Evolutionary conservation across 768 basidiomycete genomes (phyloP), one percentile per base, ranked within the genome.

Genomic region (Mycena haematopus): DNA sequence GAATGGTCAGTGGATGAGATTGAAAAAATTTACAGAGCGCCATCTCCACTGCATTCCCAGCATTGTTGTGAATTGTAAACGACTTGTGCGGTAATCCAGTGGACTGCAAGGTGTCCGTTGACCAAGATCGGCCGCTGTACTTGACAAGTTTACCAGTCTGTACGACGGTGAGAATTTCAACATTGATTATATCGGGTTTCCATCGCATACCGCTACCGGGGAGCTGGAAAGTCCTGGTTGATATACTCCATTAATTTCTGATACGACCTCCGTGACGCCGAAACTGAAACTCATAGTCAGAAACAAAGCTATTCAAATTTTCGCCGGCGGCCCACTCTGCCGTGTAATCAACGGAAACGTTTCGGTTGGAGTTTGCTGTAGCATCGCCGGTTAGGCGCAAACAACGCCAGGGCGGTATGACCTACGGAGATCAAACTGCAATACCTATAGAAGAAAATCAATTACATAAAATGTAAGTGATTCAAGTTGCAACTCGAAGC

Each of bases 341-440:
- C 2, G 3, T 29, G 19, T 53, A 40, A 53, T 53, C 36, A 53
- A 53, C 52, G 14, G 52, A 53, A 13, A 53, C 14, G 27, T 40
- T 53, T 40, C 15, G 33, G 19, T 21, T 0, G 21, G 52, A 38
- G 36, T 25, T 27, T 14, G 52, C 52, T 53, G 25, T 17, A 14
- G 13, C 52, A 53, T 53, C 25, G 52, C 21, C 24, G 3, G 52
- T 53, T 25, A 53, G 36, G 27, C 27, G 13, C 24, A 53, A 19
- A 38, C 9, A 17, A 24, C n/a, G 10, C 19, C 24, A 40, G 21
- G 35, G 14, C 21, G 36, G 52, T n/a, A 52, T n/a, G 21, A 52
- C 52, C 52, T 6, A 53, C 52, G 52, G 22, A 53, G 52, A 53
- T 53, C 52, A 53, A 53, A 53, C 52, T 53, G 52, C 22, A 53